Evolutionary conservation across 1,139 yeast genomes (phyloP), one percentile per base, ranked within the genome.

Genomic region (Zygotorulaspora mrakii): DNA sequence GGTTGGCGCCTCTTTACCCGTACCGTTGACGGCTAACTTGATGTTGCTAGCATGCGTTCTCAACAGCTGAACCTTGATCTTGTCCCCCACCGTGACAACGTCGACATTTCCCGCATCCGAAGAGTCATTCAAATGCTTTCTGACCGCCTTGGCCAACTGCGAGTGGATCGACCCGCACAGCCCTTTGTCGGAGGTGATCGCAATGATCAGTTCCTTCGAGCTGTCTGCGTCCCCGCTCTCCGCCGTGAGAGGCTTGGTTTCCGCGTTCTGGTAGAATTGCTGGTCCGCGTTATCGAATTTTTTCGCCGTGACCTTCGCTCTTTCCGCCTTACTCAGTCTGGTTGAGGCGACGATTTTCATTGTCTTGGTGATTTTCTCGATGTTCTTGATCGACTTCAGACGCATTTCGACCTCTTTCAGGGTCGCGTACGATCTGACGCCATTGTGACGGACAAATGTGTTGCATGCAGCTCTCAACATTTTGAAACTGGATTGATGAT

Each of bases 281-380:
- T 74, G 58, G 65, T 87, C 95, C 47, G 91, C 78, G 59, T 76
- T 74, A 65, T 84, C 82, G 76, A 86, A 89, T 49, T 79, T 82
- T 67, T 95, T 82, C 37, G 97, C 85, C 41, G 87, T 77, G 56
- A 76, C 73, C 91, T 89, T 91, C 53, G 96, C 95, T 67, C 83
- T 85, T 71, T 89, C 96, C 48, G 98, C 98, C 73, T 86, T 88
- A 67, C 79, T 77, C 68, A 91, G 79, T 75, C 96, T 86, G 58
- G 98, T 91, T 33, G 97, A 89, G 39, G 98, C 98, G 61, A 91
- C 98, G 70, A 94, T 83, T 77, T 89, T 91, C 98, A 91, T 91
- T 69, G 98, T 91, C 74, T 91, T 91, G 74, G 98, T 91, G 72
- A 91, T 91, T 76, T 91, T 91, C 73, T 91, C 97, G 68, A 91